Percentiles rank a stretch among this genome's conserved stretches.
Conservation (phyloP, 495 filamentous ascomycete genomes). For the Podospora fimiseda region DNA sequence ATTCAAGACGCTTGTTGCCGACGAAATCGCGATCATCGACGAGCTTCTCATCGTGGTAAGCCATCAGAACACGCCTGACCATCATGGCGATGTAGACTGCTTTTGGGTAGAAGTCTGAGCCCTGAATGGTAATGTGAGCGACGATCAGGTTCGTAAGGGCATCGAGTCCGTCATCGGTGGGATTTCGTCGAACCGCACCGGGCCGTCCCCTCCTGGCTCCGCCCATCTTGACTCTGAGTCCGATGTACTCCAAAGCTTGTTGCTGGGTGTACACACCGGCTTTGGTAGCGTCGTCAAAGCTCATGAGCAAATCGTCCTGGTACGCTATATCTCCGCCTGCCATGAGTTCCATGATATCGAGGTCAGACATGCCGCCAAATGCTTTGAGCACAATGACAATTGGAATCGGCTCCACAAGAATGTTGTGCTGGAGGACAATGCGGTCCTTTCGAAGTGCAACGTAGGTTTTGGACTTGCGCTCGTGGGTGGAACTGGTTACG, state of each 20-base stretch:
- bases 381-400: constrained; percentile 89
- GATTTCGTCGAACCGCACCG: constrained; percentile 50
- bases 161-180: constrained; percentile 83
- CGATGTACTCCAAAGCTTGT: constrained; percentile 89
- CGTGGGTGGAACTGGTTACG: constrained; percentile 96
- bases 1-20: constrained; percentile 90
- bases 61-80: constrained; percentile 90
- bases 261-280: constrained; percentile 82
- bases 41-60: constrained; percentile 74
- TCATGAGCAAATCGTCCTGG: constrained; percentile 88
- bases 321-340: constrained; percentile 77
- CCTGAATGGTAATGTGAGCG: constrained; percentile 84
- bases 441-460: constrained; percentile 87
- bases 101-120: constrained; percentile 89
- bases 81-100: constrained; percentile 94
- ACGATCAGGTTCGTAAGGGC: constrained; percentile 85
- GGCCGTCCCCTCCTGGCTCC: constrained; percentile 46
- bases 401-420: constrained; percentile 83
- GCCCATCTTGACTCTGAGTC: constrained; percentile 76
- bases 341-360: constrained; percentile 84
- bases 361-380: constrained; percentile 87
- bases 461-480: constrained; percentile 95
- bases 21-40: constrained; percentile 97
- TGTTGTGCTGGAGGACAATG: constrained; percentile 86
- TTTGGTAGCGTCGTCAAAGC: constrained; percentile 85